phyloP scores from a whole-genome alignment of 1,284 basidiomycete species.

The Marasmius oreades region DNA sequence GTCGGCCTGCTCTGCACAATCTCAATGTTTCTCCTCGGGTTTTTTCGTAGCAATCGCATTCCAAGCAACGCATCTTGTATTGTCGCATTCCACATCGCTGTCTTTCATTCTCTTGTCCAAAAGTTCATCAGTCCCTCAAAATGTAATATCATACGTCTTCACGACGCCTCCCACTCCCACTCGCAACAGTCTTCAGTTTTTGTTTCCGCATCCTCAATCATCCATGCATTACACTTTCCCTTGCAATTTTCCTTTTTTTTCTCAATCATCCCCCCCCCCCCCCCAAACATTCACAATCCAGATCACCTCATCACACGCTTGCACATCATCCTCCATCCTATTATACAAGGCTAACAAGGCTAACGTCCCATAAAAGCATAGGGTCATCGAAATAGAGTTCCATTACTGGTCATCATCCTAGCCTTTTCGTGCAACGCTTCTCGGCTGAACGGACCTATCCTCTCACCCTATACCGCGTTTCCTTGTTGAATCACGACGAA shows the following conservation, averaged over 20 bases:
- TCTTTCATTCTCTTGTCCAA: slow-evolving; percentile 29
- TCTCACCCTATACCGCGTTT: not conserved
- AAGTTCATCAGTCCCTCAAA: slow-evolving; percentile 53
- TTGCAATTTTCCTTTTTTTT: slow-evolving; percentile 53
- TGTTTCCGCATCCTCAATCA: slow-evolving; percentile 64
- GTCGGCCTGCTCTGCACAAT: slow-evolving; percentile 70
- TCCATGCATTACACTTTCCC: slow-evolving; percentile 73
- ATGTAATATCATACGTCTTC: slow-evolving; percentile 72
- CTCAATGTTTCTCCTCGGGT: slow-evolving; percentile 55
- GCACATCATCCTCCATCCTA: slow-evolving; percentile 34
- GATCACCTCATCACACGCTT: not conserved
- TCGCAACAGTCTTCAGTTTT: slow-evolving; percentile 41
- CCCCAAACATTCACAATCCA: slow-evolving; percentile 1
- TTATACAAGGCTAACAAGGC: slow-evolving; percentile 4
- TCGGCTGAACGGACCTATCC: not conserved
- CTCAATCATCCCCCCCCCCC: no score
- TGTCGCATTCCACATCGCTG: slow-evolving; percentile 8
- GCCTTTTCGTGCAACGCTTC: no score
- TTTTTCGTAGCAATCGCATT: slow-evolving; percentile 46
- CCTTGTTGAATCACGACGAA: slow-evolving; percentile 23
- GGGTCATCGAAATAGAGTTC: not conserved
- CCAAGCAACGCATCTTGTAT: slow-evolving; percentile 9
- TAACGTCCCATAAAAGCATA: slow-evolving; percentile 4
- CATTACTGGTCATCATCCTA: slow-evolving; percentile 4
- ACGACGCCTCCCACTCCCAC: slow-evolving; percentile 55